A percentile compares a stretch with the other conserved stretches of the same genome.
Evolutionary conservation across 805 yeast species (phyloP).

Genomic region (Wickerhamomyces canadensis): DNA sequence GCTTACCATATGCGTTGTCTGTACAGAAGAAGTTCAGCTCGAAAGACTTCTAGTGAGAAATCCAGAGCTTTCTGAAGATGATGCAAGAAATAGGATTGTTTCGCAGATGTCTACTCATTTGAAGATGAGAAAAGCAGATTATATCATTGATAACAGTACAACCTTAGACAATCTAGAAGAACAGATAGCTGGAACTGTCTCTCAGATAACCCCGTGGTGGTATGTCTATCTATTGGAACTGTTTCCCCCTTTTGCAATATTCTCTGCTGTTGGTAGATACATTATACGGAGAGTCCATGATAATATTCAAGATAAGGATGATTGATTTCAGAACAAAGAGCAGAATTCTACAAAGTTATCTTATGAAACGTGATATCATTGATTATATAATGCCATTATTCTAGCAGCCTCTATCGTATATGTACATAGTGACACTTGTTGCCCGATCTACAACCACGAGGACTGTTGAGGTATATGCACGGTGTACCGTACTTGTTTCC

Average conservation of each 20-base stretch:
- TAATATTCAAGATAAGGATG: background rate
- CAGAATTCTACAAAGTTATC: background rate
- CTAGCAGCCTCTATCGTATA: no score
- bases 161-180: constrained; percentile 37
- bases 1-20: constrained; percentile 58
- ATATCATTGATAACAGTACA: constrained; percentile 58
- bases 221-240: constrained; percentile 27
- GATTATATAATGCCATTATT: no score
- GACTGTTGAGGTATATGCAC: no score
- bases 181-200: constrained; percentile 37
- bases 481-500: no score
- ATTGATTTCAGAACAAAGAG: background rate
- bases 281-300: constrained; percentile 5
- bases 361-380: no score
- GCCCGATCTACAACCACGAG: no score
- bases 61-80: constrained; percentile 55
- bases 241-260: constrained; percentile 36
- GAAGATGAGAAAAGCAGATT: constrained; percentile 56
- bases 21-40: constrained; percentile 53
- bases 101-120: constrained; percentile 69
- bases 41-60: constrained; percentile 63
- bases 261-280: constrained; percentile 11
- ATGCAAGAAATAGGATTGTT: constrained; percentile 64
- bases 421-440: no score
- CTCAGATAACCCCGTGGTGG: constrained; percentile 32